Conservation (phyloP, 352 stramenopile genomes). For the Pythium brachiatum region DNA sequence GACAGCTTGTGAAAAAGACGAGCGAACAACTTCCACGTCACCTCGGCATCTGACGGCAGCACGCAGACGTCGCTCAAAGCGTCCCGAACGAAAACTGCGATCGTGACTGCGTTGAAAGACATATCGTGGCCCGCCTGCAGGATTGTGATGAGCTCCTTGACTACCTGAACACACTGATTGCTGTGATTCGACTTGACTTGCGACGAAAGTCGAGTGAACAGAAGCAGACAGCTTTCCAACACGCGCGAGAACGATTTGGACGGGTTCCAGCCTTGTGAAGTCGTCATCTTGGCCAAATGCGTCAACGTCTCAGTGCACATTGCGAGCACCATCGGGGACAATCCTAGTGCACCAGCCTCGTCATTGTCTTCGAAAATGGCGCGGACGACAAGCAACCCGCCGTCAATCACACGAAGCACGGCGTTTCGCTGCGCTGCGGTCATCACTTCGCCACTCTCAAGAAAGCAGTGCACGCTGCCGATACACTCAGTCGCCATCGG, state of each 20-base stretch:
- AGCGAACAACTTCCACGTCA: constrained; percentile 42
- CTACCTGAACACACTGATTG: constrained; percentile 52
- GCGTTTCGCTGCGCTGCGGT: constrained; percentile 25
- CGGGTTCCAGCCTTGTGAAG: background rate
- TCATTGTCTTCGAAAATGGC: constrained; percentile 59
- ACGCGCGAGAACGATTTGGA: constrained; percentile 21
- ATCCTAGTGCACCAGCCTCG: constrained; percentile 26
- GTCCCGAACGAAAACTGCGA: constrained; percentile 38
- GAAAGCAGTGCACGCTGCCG: constrained; percentile 55
- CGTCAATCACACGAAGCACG: constrained; percentile 60
- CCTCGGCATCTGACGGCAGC: constrained; percentile 30
- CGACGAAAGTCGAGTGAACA: constrained; percentile 38
- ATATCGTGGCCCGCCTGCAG: constrained; percentile 16
- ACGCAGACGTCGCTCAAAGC: constrained; percentile 51
- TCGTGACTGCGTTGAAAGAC: constrained; percentile 15
- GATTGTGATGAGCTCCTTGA: constrained; percentile 46
- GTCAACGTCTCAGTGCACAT: constrained; percentile 55
- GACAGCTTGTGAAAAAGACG: constrained; percentile 44
- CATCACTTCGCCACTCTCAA: constrained; percentile 21
- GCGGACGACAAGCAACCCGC: constrained; percentile 50
- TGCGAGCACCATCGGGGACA: constrained; percentile 50
- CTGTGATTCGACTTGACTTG: constrained; percentile 50
- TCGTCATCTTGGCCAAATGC: constrained; percentile 32
- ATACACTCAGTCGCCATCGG: constrained; percentile 67
- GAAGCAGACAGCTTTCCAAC: constrained; percentile 35